A percentile compares a stretch with the other conserved stretches of the same genome.
Evolutionary conservation across 495 filamentous ascomycete species (phyloP).

Genomic region (Thermochaetoides thermophila): DNA sequence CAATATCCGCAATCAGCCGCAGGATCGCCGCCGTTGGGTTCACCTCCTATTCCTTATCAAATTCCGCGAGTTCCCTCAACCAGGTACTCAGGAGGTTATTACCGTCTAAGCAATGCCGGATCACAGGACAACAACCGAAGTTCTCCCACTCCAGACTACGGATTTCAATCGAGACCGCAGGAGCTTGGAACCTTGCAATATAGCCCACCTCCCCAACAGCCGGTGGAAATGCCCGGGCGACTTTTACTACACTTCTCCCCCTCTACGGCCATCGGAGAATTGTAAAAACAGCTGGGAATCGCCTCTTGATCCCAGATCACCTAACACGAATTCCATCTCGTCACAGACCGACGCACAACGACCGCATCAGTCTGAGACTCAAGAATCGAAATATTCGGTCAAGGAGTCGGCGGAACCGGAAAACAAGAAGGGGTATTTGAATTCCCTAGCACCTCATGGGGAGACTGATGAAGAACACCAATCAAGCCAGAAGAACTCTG

Average conservation of each 20-base stretch:
- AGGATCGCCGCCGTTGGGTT: constrained; percentile 16
- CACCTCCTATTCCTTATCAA: constrained; percentile 26
- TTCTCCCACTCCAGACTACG: constrained; percentile 4
- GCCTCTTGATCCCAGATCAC: constrained; percentile 15
- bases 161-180: constrained; percentile 5
- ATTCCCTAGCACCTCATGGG: constrained; percentile 21
- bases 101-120: constrained; percentile 12
- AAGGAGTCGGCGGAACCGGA: constrained; percentile 22
- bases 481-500: constrained; percentile 12
- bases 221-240: constrained; percentile 35
- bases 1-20: constrained; percentile 11
- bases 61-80: constrained; percentile 26
- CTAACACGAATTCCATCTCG: constrained; percentile 13
- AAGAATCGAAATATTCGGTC: constrained; percentile 18
- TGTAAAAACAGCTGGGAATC: constrained; percentile 15
- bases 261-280: constrained; percentile 7
- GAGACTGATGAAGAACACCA: constrained; percentile 29
- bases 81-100: constrained; percentile 2
- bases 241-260: constrained; percentile 20
- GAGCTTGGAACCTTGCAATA: constrained; percentile 12
- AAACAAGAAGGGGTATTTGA: constrained; percentile 20
- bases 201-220: constrained; percentile 6
- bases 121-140: constrained; percentile 5
- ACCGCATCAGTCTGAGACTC: no score
- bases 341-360: constrained; percentile 3